These are phyloP conservation scores for Suhomyces atakaporum DNA, from an alignment of 1,139 yeast genomes.

Conservation along the genomic window DNA sequence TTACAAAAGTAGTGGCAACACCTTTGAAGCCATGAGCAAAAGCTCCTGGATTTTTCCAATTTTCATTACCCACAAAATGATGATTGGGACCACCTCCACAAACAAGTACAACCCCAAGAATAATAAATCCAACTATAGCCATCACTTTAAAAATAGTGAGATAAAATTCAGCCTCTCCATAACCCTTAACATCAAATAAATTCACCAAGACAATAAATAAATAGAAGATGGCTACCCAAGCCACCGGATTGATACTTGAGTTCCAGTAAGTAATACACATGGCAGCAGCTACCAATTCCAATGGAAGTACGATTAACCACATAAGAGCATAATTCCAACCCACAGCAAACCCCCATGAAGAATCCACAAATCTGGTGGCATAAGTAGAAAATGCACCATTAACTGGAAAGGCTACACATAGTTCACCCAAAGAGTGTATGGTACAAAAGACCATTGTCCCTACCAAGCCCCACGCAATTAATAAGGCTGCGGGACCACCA, in stretches of 20 bases:
- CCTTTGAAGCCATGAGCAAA: slow-evolving; percentile 71
- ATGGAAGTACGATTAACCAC: slow-evolving; percentile 48
- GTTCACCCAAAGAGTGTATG: slow-evolving; percentile 61
- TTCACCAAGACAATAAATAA: slow-evolving; percentile 40
- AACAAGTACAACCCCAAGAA: slow-evolving; percentile 40
- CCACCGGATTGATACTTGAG: slow-evolving; percentile 38
- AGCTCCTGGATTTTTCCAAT: slow-evolving; percentile 50
- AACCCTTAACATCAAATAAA: slow-evolving; percentile 47
- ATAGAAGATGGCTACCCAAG: slow-evolving; percentile 46
- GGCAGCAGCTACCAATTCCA: slow-evolving; percentile 47
- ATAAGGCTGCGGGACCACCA: slow-evolving; percentile 82
- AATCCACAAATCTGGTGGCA: slow-evolving; percentile 61
- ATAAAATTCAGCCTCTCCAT: slow-evolving; percentile 47
- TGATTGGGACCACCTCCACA: slow-evolving; percentile 47
- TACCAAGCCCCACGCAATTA: slow-evolving; percentile 64
- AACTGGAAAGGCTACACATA: slow-evolving; percentile 62
- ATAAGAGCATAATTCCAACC: slow-evolving; percentile 44
- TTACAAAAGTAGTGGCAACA: slow-evolving; percentile 76
- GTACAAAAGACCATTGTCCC: slow-evolving; percentile 52
- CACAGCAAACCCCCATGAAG: slow-evolving; percentile 59
- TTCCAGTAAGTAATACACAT: slow-evolving; percentile 48
- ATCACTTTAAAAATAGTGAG: slow-evolving; percentile 44
- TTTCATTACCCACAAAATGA: slow-evolving; percentile 59
- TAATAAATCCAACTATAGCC: slow-evolving; percentile 47
- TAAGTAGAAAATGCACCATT: slow-evolving; percentile 61